Evolutionary conservation across 192 early-diverging fungal genomes (phyloP).

Genomic region (Podila epicladia): DNA sequence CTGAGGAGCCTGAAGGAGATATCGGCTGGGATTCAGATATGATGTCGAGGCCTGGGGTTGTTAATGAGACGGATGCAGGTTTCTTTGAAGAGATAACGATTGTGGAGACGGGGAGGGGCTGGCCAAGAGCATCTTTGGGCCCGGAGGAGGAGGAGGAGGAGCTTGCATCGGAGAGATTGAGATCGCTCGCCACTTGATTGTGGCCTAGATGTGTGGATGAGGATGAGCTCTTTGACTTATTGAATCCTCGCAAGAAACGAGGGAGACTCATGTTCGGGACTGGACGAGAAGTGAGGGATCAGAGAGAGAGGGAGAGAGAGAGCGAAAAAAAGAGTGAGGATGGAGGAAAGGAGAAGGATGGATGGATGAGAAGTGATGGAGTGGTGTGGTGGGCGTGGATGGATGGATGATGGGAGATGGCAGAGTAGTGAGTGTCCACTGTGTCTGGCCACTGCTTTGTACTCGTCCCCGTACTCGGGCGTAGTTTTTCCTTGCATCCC

Average conservation of each 20-base stretch:
- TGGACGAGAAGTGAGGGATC: not conserved
- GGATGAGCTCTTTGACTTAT: constrained; percentile 11
- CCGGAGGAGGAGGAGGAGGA: constrained; percentile 13
- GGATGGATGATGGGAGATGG: not conserved
- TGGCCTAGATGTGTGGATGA: not conserved
- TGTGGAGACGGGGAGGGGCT: constrained; percentile 28
- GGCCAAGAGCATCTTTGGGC: constrained; percentile 34
- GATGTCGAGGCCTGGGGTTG: not conserved
- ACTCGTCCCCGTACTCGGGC: too few relatives aligned
- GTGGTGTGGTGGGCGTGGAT: not conserved
- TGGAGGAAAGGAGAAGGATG: too few relatives aligned
- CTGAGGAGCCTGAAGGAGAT: too few relatives aligned
- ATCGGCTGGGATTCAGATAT: not conserved
- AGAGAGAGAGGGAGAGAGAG: not conserved
- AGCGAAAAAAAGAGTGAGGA: not conserved
- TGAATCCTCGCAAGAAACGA: constrained; percentile 30
- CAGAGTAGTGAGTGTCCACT: not conserved
- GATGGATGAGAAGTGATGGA: too few relatives aligned
- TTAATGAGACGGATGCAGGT: not conserved
- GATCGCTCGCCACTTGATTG: not conserved
- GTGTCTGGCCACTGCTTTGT: not conserved
- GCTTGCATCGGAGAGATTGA: constrained; percentile 21
- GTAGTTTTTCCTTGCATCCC: too few relatives aligned
- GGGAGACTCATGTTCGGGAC: constrained; percentile 26
- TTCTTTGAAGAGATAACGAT: constrained; percentile 1